A percentile compares a stretch with the other conserved stretches of the same genome.
Conservation (phyloP, 768 basidiomycete genomes). For the Trametes coccinea region DNA sequence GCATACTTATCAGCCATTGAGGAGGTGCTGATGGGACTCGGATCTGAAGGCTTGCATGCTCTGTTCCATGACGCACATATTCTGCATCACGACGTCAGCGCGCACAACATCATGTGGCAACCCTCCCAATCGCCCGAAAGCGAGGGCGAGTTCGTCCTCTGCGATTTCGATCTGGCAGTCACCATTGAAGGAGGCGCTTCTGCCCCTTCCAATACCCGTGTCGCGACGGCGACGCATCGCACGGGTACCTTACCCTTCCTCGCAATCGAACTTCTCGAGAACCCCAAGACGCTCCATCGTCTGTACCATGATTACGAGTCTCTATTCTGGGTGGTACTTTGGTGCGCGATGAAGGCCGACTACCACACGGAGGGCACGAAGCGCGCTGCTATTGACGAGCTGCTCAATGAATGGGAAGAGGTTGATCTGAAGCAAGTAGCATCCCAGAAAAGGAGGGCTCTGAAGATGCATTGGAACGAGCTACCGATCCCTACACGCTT, state of each 20-base stretch:
- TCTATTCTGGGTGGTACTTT: background rate
- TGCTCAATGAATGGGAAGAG: no score
- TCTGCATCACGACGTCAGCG: background rate
- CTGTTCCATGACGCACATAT: background rate
- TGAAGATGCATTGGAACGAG: no score
- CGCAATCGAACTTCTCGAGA: background rate
- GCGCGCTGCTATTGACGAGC: no score
- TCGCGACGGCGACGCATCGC: background rate
- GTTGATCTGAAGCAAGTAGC: no score
- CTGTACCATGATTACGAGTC: background rate
- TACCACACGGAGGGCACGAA: background rate
- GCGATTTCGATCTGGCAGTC: background rate
- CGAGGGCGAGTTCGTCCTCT: background rate
- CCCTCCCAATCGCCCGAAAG: no score
- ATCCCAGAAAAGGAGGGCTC: no score
- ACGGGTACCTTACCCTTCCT: background rate
- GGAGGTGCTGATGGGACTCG: background rate
- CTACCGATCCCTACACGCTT: no score
- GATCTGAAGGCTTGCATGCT: background rate
- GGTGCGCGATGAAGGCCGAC: background rate
- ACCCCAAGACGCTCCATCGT: background rate
- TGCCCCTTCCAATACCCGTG: background rate
- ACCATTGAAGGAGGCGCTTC: background rate
- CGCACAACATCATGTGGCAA: background rate
- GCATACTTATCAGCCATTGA: background rate